A percentile compares a stretch with the other conserved stretches of the same genome.
These are phyloP conservation scores for Physcomitrium patens DNA, from an alignment of 225 moss, liverwort and hornwort genomes.

Conservation along the genomic window DNA sequence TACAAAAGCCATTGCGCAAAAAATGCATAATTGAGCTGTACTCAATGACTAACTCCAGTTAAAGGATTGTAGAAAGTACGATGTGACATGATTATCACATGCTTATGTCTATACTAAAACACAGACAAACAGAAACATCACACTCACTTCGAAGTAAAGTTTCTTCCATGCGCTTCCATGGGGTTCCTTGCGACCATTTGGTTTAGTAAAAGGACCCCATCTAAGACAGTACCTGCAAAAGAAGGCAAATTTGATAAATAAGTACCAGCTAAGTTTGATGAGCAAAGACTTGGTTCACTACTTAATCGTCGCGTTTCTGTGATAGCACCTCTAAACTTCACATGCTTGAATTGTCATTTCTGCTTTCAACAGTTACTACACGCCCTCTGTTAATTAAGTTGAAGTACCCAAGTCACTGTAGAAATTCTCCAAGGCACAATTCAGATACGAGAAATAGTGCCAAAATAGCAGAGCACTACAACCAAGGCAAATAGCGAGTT, in stretches of 20 bases:
- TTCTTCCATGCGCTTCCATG: constrained; percentile 95
- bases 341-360: neutral
- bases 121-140: constrained; percentile 11
- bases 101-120: constrained; percentile 4
- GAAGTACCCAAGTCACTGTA: constrained; percentile 21
- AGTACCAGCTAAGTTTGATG: constrained; percentile 13
- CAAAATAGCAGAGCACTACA: neutral
- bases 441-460: neutral
- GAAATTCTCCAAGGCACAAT: constrained; percentile 22
- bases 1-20: neutral
- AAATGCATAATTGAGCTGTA: constrained; percentile 6
- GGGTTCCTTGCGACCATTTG: constrained; percentile 64
- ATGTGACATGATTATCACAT: neutral
- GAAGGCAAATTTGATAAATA: constrained; percentile 17
- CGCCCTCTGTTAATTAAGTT: constrained; percentile 5
- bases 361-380: neutral
- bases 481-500: constrained; percentile 10
- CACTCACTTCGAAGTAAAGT: constrained; percentile 88
- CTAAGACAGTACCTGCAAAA: constrained; percentile 81
- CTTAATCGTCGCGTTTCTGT: constrained; percentile 1
- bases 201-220: constrained; percentile 76
- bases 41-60: constrained; percentile 14
- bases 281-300: neutral
- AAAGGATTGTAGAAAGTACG: neutral
- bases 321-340: neutral